Percentiles rank a stretch among this genome's conserved stretches.
phyloP scores from a whole-genome alignment of 768 basidiomycete species.

The Agaricus sinodeliciosus region DNA sequence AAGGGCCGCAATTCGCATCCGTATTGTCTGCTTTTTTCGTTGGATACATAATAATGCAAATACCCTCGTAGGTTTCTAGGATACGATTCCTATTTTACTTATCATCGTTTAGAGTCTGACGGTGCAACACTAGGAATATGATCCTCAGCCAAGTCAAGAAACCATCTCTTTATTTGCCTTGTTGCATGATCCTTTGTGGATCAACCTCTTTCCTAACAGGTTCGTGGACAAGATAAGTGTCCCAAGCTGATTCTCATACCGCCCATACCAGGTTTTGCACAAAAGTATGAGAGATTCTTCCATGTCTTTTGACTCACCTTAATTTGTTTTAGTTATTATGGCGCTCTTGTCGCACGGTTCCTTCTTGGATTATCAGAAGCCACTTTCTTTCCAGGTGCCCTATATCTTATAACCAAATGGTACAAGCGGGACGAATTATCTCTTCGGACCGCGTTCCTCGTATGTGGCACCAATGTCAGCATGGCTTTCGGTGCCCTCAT shows the following conservation, averaged over 20 bases:
- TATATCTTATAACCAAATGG: conserved; percentile 63
- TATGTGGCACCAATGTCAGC: conserved; percentile 67
- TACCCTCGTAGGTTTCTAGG: conserved; percentile 45
- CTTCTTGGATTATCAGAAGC: conserved; percentile 70
- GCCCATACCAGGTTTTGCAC: conserved; percentile 29
- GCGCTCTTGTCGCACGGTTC: conserved; percentile 63
- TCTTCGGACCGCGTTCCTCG: conserved; percentile 58
- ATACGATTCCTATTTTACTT: background rate
- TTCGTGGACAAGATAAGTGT: conserved; percentile 14
- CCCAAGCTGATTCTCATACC: background rate
- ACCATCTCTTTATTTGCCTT: conserved; percentile 59
- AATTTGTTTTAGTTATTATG: conserved; percentile 42
- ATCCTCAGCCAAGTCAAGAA: conserved; percentile 55
- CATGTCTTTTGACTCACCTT: background rate
- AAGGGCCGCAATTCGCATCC: conserved; percentile 53
- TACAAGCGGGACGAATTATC: conserved; percentile 70
- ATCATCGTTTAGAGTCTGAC: background rate
- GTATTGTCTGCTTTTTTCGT: conserved; percentile 58
- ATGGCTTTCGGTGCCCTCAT: conserved; percentile 81
- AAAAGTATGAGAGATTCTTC: conserved; percentile 21
- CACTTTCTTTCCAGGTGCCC: conserved; percentile 64
- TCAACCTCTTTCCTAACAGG: conserved; percentile 43
- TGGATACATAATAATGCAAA: conserved; percentile 67
- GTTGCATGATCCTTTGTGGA: conserved; percentile 66
- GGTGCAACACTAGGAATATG: conserved; percentile 47